These are phyloP conservation scores for Pythium brassicae DNA, from an alignment of 352 stramenopile species.

Conservation along the genomic window DNA sequence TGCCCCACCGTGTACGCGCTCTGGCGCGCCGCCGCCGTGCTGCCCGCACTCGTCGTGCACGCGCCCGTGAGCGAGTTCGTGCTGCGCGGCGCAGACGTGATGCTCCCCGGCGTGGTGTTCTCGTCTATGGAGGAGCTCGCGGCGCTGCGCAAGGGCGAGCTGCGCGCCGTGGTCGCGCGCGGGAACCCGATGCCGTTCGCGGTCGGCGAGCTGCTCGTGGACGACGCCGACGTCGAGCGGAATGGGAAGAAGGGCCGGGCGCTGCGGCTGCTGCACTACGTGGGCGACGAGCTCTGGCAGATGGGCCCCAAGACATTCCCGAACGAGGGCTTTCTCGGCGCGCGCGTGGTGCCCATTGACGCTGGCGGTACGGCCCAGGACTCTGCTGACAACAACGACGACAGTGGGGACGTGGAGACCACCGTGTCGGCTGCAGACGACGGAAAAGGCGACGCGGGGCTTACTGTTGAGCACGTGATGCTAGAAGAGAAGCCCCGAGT, in stretches of 20 bases:
- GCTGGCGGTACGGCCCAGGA: conserved; percentile 10
- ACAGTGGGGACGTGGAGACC: conserved; percentile 6
- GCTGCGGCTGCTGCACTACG: conserved; percentile 62
- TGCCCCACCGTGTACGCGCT: conserved; percentile 52
- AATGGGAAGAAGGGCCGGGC: conserved; percentile 65
- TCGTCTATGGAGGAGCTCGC: conserved; percentile 42
- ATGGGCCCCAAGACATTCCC: conserved; percentile 63
- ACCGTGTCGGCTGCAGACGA: conserved; percentile 7
- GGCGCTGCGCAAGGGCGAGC: conserved; percentile 55
- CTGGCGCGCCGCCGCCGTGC: conserved; percentile 41
- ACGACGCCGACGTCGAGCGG: conserved; percentile 44
- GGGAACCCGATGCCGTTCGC: conserved; percentile 76
- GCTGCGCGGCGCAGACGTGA: conserved; percentile 75
- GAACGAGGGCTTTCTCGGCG: conserved; percentile 55
- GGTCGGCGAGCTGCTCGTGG: conserved; percentile 73
- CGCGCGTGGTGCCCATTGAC: conserved; percentile 29
- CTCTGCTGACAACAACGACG: conserved; percentile 1
- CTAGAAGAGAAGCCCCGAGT: conserved; percentile 34
- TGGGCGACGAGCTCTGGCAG: conserved; percentile 74
- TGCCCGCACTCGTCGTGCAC: conserved; percentile 64
- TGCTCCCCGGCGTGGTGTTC: conserved; percentile 80
- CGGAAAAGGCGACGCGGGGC: background rate
- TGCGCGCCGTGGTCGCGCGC: conserved; percentile 63
- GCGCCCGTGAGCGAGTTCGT: conserved; percentile 80
- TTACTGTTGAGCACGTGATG: conserved; percentile 19